These are phyloP conservation scores for Drechmeria coniospora DNA, from an alignment of 2,329 filamentous ascomycete genomes.

Conservation along the genomic window DNA sequence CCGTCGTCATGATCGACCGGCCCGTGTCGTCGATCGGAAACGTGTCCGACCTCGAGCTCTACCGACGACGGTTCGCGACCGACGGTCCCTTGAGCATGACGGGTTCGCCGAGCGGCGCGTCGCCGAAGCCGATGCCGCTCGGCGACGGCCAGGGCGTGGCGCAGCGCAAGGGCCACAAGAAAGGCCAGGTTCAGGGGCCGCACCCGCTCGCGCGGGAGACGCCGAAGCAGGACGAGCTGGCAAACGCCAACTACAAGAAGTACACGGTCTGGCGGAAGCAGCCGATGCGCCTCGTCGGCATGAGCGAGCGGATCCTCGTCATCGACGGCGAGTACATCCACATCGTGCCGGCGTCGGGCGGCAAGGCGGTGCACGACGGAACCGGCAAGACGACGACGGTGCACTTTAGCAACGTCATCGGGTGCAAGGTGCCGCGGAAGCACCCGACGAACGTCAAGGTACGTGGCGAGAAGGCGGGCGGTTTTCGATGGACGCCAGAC, in stretches of 20 bases:
- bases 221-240: slow-evolving; percentile 42
- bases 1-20: slow-evolving; percentile 60
- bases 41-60: slow-evolving; percentile 59
- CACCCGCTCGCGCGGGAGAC: slow-evolving; percentile 54
- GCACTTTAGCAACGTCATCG: slow-evolving; percentile 68
- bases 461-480: slow-evolving; percentile 9
- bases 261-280: slow-evolving; percentile 73
- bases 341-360: slow-evolving; percentile 57
- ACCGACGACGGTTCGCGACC: slow-evolving; percentile 58
- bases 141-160: slow-evolving; percentile 24
- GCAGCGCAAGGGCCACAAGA: slow-evolving; percentile 35
- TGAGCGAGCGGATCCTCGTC: slow-evolving; percentile 60
- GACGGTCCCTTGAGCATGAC: slow-evolving; percentile 55
- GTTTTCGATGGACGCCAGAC: not conserved
- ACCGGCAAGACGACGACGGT: slow-evolving; percentile 63
- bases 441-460: slow-evolving; percentile 72
- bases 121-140: slow-evolving; percentile 46
- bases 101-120: slow-evolving; percentile 52
- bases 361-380: slow-evolving; percentile 48
- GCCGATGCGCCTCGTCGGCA: slow-evolving; percentile 63
- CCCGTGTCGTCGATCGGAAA: slow-evolving; percentile 67
- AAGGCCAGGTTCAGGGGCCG: slow-evolving; percentile 35
- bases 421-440: slow-evolving; percentile 65
- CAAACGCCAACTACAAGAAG: slow-evolving; percentile 50
- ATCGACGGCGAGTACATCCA: slow-evolving; percentile 81